A percentile compares a stretch with the other conserved stretches of the same genome.
Conservation (phyloP, 345 rosid genomes). For the Hibiscus tridactylites region DNA sequence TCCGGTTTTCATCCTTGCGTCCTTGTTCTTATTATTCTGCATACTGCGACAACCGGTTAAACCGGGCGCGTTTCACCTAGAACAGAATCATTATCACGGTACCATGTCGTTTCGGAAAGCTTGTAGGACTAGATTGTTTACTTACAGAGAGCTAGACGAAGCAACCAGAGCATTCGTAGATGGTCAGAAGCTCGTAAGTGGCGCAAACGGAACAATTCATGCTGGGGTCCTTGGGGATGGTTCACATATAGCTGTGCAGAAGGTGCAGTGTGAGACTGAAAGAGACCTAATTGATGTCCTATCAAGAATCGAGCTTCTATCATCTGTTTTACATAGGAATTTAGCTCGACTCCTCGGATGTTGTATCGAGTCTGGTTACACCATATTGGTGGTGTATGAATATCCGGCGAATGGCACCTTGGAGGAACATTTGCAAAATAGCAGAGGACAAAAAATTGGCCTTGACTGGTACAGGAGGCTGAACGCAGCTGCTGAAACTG, state of each 20-base stretch:
- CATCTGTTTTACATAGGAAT: conserved; percentile 49
- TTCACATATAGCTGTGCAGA: conserved; percentile 60
- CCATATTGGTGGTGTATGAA: conserved; percentile 55
- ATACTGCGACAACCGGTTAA: conserved; percentile 42
- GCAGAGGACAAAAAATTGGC: conserved; percentile 22
- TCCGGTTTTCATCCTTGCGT: conserved; percentile 37
- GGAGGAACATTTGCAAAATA: conserved; percentile 36
- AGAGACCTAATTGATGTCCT: conserved; percentile 47
- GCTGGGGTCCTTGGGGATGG: conserved; percentile 57
- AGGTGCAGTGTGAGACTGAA: conserved; percentile 45
- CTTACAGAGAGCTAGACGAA: conserved; percentile 63
- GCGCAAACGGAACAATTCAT: conserved; percentile 40
- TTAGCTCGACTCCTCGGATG: conserved; percentile 65
- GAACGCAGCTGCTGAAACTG: conserved; percentile 55
- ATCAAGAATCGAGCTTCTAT: conserved; percentile 49
- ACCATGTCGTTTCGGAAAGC: conserved; percentile 59
- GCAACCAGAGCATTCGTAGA: conserved; percentile 62
- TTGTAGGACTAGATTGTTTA: conserved; percentile 54
- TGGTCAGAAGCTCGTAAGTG: conserved; percentile 38
- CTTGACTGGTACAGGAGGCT: conserved; percentile 72
- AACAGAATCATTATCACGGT: conserved; percentile 29
- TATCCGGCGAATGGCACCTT: conserved; percentile 61
- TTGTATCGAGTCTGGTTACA: conserved; percentile 48
- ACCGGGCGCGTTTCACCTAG: conserved; percentile 21
- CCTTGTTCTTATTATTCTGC: conserved; percentile 44